Percentiles rank a stretch among this genome's conserved stretches.
These are phyloP conservation scores for Cystobasidium ongulense DNA, from an alignment of 768 basidiomycete species.

Conservation along the genomic window DNA sequence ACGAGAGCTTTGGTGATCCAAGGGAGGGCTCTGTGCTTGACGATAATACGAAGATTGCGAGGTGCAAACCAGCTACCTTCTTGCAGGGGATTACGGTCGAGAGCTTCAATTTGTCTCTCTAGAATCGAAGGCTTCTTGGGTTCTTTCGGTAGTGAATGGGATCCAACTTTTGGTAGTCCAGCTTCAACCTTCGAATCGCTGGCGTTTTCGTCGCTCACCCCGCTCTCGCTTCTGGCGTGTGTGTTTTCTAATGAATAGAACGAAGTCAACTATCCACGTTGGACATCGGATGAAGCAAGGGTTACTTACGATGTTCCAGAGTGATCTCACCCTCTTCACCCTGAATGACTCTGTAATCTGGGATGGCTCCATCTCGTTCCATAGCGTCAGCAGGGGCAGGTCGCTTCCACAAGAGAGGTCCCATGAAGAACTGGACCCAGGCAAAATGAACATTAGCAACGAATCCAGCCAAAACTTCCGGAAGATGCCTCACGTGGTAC, in stretches of 20 bases:
- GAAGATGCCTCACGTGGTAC: not conserved
- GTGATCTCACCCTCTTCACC: not conserved
- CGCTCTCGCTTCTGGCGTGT: no score
- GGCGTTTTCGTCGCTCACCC: conserved; percentile 25
- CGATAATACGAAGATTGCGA: conserved; percentile 46
- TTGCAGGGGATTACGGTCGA: conserved; percentile 40
- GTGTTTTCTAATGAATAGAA: no score
- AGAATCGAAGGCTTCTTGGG: conserved; percentile 13
- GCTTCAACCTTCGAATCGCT: not conserved
- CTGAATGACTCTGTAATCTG: conserved; percentile 44
- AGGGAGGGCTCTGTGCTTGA: conserved; percentile 43
- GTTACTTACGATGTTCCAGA: not conserved
- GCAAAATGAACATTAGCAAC: no score
- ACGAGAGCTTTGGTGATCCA: conserved; percentile 28
- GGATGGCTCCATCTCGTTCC: conserved; percentile 37
- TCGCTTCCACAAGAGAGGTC: conserved; percentile 47
- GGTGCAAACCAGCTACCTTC: conserved; percentile 45
- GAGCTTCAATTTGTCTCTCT: conserved; percentile 39
- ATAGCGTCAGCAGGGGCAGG: conserved; percentile 45
- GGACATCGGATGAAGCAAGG: not conserved
- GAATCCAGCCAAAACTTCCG: no score
- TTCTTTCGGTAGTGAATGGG: conserved; percentile 31
- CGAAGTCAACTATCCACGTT: no score
- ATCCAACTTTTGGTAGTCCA: not conserved
- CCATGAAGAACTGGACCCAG: conserved; percentile 49